Percentiles rank a stretch among this genome's conserved stretches.
These are phyloP conservation scores for Rhynchospora pubera DNA, from an alignment of 176 grass and related monocot genomes.

Conservation along the genomic window DNA sequence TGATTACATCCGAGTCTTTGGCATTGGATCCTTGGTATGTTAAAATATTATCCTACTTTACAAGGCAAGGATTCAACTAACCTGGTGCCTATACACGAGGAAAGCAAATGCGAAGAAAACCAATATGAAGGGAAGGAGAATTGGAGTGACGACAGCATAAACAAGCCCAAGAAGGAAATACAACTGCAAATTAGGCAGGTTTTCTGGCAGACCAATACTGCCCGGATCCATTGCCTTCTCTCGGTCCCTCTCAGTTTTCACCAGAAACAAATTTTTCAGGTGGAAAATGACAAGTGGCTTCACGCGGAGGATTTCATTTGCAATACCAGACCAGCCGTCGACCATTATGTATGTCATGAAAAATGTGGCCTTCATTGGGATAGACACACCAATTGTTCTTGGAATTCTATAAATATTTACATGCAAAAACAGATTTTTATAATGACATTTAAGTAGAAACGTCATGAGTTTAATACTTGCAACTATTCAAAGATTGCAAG, in stretches of 20 bases:
- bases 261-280: slow-evolving; percentile 92
- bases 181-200: slow-evolving; percentile 74
- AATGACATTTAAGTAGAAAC: neutral
- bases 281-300: slow-evolving; percentile 80
- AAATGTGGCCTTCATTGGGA: slow-evolving; percentile 99
- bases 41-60: neutral
- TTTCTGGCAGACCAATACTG: slow-evolving; percentile 76
- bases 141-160: slow-evolving; percentile 73
- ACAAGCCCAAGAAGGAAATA: slow-evolving; percentile 94
- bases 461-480: neutral
- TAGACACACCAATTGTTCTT: slow-evolving; percentile 82
- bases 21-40: neutral
- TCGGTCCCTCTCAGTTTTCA: slow-evolving; percentile 82
- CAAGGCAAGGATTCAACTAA: slow-evolving; percentile 12
- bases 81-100: slow-evolving; percentile 94
- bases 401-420: slow-evolving; percentile 53
- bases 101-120: slow-evolving; percentile 88
- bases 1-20: neutral
- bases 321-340: slow-evolving; percentile 93
- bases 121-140: slow-evolving; percentile 86
- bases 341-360: slow-evolving; percentile 99
- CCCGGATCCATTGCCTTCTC: slow-evolving; percentile 88
- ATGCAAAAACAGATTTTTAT: neutral
- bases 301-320: slow-evolving; percentile 82
- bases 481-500: neutral